Base-by-base conservation (phyloP, 192 early-diverging fungal species). In the Pilobolus umbonatus region DNA sequence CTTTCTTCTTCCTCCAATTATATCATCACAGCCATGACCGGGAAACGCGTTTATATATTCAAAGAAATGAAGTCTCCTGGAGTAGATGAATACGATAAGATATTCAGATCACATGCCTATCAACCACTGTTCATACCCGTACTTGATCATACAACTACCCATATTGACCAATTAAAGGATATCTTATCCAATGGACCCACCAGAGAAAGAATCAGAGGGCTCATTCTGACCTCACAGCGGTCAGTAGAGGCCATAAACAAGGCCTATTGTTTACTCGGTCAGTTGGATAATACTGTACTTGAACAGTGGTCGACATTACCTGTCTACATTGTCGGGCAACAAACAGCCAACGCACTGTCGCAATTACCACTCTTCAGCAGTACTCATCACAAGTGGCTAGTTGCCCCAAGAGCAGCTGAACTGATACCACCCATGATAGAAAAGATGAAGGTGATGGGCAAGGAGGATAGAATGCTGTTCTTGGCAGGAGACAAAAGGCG, bases 401-500 rank as follows among this genome's bases (percentile, higher is more conserved):
- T 71, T 9, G 49, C 73, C 12, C 79, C 77, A 2, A 69, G 22
- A 35, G 80, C 81, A 1, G 62, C 67, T 24, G 47, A 9, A 14
- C 61, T 83, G 0, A 63, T 69, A 25, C 44, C 57, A 11, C 28
- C 58, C 1, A 77, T 83, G 32, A 22, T 54, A 11, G 50, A 52
- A 17, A 35, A 69, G 10, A 15, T 45, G 14, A 39, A 53, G n/a
- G 24, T 25, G n/a, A 21, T 22, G 10, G 24, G 14, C 10, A 24
- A 12, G 6, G 24, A 43, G 28, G 17, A 24, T 19, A 10, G 39
- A 35, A 26, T 75, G 26, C 55, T 83, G 39, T 81, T 83, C 50
- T 62, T 83, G 19, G 65, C 70, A 3, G 81, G 81, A 21, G 79
- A 81, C 53, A 83, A 83, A 47, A 66, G 70, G 9, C 59, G 69